A percentile compares a stretch with the other conserved stretches of the same genome.
Conservation (phyloP, 2,329 filamentous ascomycete genomes). For the Fusarium begoniae region DNA sequence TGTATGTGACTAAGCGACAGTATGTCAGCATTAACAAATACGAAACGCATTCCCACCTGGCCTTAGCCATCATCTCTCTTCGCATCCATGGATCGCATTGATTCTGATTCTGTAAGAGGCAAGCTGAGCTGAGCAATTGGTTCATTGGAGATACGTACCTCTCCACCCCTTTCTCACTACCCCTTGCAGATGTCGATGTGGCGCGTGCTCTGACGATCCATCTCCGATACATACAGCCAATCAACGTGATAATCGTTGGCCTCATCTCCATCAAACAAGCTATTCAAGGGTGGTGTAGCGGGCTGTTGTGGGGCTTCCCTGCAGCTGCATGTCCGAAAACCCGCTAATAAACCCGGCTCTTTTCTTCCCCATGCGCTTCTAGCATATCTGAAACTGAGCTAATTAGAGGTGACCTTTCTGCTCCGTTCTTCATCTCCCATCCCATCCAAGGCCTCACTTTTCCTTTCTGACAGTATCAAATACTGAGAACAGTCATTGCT, state of each 20-base stretch:
- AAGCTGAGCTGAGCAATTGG: not conserved
- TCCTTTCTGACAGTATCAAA: not conserved
- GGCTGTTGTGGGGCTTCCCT: slow-evolving; percentile 9
- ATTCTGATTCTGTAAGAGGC: slow-evolving; percentile 3
- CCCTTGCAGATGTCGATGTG: slow-evolving; percentile 23
- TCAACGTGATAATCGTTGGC: not conserved
- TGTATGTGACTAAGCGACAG: not conserved
- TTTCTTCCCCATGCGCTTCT: slow-evolving; percentile 14
- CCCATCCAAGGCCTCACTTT: slow-evolving; percentile 17
- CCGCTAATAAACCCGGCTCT: slow-evolving; percentile 12
- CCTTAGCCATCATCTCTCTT: not conserved
- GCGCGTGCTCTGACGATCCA: slow-evolving; percentile 20
- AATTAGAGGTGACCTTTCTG: slow-evolving; percentile 27
- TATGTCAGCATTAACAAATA: slow-evolving; percentile 26
- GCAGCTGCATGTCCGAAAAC: slow-evolving; percentile 5
- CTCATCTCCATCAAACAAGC: slow-evolving; percentile 42
- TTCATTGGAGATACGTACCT: slow-evolving; percentile 8
- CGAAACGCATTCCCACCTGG: slow-evolving; percentile 32
- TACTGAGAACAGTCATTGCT: not conserved
- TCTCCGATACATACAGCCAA: slow-evolving; percentile 5
- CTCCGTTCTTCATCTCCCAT: slow-evolving; percentile 41
- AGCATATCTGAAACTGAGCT: slow-evolving; percentile 41
- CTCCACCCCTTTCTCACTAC: slow-evolving; percentile 7
- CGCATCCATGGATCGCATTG: not conserved
- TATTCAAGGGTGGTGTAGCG: slow-evolving; percentile 28